phyloP scores from a whole-genome alignment of 1,284 basidiomycete species.

The Pseudozyma flocculosa region DNA sequence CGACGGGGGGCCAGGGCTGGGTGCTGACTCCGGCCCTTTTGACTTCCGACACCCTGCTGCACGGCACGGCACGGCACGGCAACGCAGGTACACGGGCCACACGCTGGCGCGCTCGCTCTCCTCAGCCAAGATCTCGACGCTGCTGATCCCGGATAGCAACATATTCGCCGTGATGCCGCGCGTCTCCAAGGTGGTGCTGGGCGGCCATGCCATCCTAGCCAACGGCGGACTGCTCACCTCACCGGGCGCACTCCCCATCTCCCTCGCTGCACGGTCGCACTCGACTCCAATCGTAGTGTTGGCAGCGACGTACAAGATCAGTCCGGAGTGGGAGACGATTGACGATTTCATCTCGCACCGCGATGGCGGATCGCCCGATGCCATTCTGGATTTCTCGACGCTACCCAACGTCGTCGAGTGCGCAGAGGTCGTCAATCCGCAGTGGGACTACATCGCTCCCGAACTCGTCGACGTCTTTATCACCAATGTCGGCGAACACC shows the following conservation, averaged over 20 bases:
- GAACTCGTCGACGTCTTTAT: constrained; percentile 91
- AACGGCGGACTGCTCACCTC: constrained; percentile 92
- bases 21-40: too few species aligned
- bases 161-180: constrained; percentile 95
- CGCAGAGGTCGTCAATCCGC: constrained; percentile 86
- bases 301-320: constrained; percentile 93
- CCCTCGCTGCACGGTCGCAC: constrained; percentile 86
- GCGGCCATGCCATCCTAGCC: constrained; percentile 88
- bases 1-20: background rate
- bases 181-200: constrained; percentile 92
- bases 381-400: constrained; percentile 62
- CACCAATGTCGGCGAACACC: constrained; percentile 71
- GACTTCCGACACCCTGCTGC: too few species aligned
- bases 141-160: constrained; percentile 91
- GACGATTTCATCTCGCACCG: constrained; percentile 11
- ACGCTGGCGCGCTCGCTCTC: constrained; percentile 71
- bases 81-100: constrained; percentile 71
- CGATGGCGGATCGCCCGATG: constrained; percentile 14
- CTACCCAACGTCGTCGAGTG: constrained; percentile 68
- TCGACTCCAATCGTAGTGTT: constrained; percentile 91
- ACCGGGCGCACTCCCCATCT: constrained; percentile 78
- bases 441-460: constrained; percentile 90
- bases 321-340: constrained; percentile 81
- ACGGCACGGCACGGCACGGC: too few species aligned
- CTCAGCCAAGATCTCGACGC: constrained; percentile 83